These are phyloP conservation scores for Pleurotus eryngii DNA, from an alignment of 768 basidiomycete species.

Conservation along the genomic window DNA sequence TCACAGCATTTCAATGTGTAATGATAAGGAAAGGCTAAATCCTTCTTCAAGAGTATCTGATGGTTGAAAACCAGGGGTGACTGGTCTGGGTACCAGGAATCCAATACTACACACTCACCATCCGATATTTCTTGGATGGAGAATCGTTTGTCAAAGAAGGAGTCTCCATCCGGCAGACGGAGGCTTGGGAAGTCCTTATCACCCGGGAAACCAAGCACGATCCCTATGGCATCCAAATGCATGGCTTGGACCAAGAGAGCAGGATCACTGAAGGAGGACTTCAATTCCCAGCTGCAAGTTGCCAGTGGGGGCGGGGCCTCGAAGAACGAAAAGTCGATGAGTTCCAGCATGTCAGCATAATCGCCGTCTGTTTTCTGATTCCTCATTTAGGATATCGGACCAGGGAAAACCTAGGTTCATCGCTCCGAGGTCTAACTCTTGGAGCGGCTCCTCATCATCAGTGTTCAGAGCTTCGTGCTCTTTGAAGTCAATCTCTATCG, in stretches of 20 bases:
- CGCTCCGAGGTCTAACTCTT: not conserved
- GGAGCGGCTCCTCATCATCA: not conserved
- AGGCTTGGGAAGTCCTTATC: not conserved
- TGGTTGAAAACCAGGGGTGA: not conserved
- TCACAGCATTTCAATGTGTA: not conserved
- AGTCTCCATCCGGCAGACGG: not conserved
- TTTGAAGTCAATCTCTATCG: not conserved
- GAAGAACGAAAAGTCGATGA: not conserved
- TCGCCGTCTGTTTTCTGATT: not conserved
- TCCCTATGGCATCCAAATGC: not conserved
- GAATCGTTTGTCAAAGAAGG: not conserved
- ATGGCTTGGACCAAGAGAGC: not conserved
- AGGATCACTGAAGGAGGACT: not conserved
- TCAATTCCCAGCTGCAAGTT: not conserved
- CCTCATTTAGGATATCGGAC: not conserved
- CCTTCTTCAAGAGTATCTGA: not conserved
- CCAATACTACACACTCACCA: not conserved
- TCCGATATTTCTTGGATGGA: not conserved
- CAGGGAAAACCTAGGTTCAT: not conserved
- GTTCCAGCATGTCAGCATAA: not conserved
- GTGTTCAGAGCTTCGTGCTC: not conserved
- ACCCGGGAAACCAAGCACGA: not conserved
- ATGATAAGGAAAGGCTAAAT: not conserved
- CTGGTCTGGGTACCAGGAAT: not conserved
- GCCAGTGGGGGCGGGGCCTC: not conserved